Conservation (phyloP, 495 filamentous ascomycete genomes). For the Aspergillus sclerotioniger region DNA sequence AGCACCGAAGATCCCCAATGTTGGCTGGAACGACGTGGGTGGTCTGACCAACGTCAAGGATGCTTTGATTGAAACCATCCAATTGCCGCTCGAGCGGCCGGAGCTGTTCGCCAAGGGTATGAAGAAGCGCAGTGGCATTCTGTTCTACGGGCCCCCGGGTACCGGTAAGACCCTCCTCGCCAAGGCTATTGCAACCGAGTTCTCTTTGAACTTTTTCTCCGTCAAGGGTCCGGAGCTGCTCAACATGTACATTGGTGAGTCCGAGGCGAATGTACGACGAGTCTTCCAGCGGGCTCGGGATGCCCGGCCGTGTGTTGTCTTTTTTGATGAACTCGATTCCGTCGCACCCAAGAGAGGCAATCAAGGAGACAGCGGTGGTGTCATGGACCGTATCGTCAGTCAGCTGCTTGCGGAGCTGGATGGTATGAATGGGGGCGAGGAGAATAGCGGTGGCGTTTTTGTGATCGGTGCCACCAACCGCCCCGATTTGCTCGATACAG, state of each 20-base stretch:
- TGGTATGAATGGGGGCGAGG: constrained; percentile 92
- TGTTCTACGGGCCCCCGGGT: constrained; percentile 96
- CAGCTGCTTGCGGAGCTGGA: constrained; percentile 94
- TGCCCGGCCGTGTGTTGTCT: constrained; percentile 95
- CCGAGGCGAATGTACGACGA: constrained; percentile 92
- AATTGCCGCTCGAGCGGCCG: constrained; percentile 85
- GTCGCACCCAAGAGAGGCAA: constrained; percentile 97
- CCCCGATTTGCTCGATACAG: constrained; percentile 89
- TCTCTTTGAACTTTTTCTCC: constrained; percentile 98
- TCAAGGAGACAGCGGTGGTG: constrained; percentile 95
- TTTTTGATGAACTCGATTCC: constrained; percentile 97
- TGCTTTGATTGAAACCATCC: constrained; percentile 94
- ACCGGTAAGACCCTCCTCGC: constrained; percentile 96
- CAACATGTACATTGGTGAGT: constrained; percentile 99
- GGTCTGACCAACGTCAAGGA: constrained; percentile 92
- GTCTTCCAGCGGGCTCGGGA: constrained; percentile 95
- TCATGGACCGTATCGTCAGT: constrained; percentile 98
- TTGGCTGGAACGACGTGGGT: constrained; percentile 94
- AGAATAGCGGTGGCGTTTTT: constrained; percentile 85
- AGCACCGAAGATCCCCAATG: constrained; percentile 96
- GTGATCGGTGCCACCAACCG: constrained; percentile 97
- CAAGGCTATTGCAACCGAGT: constrained; percentile 97
- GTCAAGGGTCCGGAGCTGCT: constrained; percentile 97
- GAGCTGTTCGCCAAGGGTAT: constrained; percentile 97
- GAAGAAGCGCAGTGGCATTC: constrained; percentile 96